Evolutionary conservation across 164 flowering plant genomes (phyloP).

Genomic region (Umbellularia californica): DNA sequence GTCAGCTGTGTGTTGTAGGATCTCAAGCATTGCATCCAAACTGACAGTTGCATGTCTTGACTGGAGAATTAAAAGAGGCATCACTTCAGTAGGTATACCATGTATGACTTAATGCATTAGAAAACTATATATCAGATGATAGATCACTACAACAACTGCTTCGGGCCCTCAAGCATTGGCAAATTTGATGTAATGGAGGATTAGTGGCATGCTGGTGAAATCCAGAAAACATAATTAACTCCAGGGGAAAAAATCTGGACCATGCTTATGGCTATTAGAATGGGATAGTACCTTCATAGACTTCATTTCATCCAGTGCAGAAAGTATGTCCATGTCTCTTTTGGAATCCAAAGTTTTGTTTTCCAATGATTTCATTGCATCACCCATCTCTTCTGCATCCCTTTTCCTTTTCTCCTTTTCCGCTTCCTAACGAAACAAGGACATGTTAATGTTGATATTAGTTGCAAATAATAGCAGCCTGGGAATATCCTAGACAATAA

Average conservation of each 20-base stretch:
- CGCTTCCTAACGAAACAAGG: slow-evolving; percentile 33
- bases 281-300: slow-evolving; percentile 67
- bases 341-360: slow-evolving; percentile 88
- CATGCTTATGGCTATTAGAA: background rate
- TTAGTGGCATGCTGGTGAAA: background rate
- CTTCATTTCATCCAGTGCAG: slow-evolving; percentile 94
- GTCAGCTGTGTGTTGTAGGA: slow-evolving; percentile 60
- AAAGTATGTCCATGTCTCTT: slow-evolving; percentile 90
- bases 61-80: slow-evolving; percentile 35
- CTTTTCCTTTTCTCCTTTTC: slow-evolving; percentile 65
- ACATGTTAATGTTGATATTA: slow-evolving; percentile 2
- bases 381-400: slow-evolving; percentile 88
- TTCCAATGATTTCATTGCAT: slow-evolving; percentile 94
- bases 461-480: background rate
- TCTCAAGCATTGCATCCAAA: slow-evolving; percentile 83
- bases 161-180: background rate
- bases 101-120: background rate
- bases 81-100: background rate
- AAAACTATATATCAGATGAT: background rate
- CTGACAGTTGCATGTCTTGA: slow-evolving; percentile 90
- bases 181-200: background rate
- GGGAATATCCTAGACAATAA: background rate
- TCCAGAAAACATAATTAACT: background rate
- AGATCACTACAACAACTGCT: background rate
- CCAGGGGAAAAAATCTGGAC: background rate